Conservation (phyloP, 73 alveolate genomes). For the Breviolum minutum region DNA sequence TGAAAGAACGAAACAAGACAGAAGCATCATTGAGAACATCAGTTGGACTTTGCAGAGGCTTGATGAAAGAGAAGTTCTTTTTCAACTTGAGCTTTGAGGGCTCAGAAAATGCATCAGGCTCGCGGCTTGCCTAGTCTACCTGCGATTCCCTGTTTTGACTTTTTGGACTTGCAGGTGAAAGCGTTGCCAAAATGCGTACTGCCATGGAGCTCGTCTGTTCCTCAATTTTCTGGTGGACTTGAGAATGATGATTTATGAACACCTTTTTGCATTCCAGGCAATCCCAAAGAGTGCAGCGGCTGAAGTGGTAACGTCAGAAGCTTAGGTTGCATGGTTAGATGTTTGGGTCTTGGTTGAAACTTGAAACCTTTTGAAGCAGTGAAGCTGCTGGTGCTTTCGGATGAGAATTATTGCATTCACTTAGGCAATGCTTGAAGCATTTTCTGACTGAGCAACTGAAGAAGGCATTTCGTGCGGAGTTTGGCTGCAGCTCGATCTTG, state of each 20-base stretch:
- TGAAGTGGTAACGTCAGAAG: constrained; percentile 52
- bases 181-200: constrained; percentile 56
- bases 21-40: not conserved
- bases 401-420: not conserved
- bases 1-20: not conserved
- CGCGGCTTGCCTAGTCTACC: not conserved
- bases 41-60: not conserved
- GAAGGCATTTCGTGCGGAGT: constrained; percentile 34
- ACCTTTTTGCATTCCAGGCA: not conserved
- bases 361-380: not conserved
- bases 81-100: constrained; percentile 43
- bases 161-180: not conserved
- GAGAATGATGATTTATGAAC: not conserved
- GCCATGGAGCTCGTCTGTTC: constrained; percentile 17
- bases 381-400: not conserved
- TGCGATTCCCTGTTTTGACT: not conserved
- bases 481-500: not conserved
- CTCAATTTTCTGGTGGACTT: not conserved
- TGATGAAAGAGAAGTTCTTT: constrained; percentile 36
- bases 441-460: constrained; percentile 77
- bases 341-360: not conserved
- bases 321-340: not conserved
- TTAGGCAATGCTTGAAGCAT: constrained; percentile 70
- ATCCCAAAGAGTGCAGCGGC: constrained; percentile 92
- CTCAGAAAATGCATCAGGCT: not conserved